Conservation (phyloP, 2,329 filamentous ascomycete genomes). For the Aspergillus ochraceoroseus region DNA sequence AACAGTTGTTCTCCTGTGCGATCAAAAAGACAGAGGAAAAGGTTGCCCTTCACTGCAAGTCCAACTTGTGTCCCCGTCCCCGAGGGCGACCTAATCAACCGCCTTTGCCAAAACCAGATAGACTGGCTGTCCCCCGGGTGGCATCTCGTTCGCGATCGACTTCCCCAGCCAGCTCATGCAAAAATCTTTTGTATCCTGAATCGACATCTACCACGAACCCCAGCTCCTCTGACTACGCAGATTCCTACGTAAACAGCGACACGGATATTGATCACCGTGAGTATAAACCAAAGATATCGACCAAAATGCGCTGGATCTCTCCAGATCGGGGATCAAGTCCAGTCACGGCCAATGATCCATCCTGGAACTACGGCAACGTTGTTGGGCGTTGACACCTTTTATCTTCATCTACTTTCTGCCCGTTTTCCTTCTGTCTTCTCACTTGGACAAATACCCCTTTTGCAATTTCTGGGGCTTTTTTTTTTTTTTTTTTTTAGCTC, state of each 20-base stretch:
- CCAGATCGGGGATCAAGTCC: conserved; percentile 13
- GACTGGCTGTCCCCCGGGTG: conserved; percentile 10
- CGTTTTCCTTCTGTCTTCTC: background rate
- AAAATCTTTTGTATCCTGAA: conserved; percentile 6
- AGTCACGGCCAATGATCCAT: conserved; percentile 14
- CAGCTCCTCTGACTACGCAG: conserved; percentile 11
- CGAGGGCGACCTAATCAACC: conserved; percentile 4
- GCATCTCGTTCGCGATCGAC: conserved; percentile 5
- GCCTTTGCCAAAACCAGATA: background rate
- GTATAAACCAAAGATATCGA: conserved; percentile 7
- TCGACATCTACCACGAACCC: conserved; percentile 10
- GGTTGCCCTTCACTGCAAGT: conserved; percentile 17
- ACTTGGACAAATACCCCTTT: too few species aligned
- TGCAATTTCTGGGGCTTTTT: background rate
- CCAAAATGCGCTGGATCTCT: conserved; percentile 11
- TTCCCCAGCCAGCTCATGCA: conserved; percentile 1
- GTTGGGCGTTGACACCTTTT: conserved; percentile 1
- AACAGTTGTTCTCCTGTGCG: conserved; percentile 18
- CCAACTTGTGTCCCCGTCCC: conserved; percentile 11
- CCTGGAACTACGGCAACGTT: conserved; percentile 17
- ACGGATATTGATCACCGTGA: conserved; percentile 18
- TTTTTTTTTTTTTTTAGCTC: conserved; percentile 4
- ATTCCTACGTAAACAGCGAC: conserved; percentile 16
- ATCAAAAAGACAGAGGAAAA: conserved; percentile 13
- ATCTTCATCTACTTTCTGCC: background rate